Evolutionary conservation across 2,329 filamentous ascomycete genomes (phyloP), one percentile per base, ranked within the genome.

Genomic region (Fusarium sp.): DNA sequence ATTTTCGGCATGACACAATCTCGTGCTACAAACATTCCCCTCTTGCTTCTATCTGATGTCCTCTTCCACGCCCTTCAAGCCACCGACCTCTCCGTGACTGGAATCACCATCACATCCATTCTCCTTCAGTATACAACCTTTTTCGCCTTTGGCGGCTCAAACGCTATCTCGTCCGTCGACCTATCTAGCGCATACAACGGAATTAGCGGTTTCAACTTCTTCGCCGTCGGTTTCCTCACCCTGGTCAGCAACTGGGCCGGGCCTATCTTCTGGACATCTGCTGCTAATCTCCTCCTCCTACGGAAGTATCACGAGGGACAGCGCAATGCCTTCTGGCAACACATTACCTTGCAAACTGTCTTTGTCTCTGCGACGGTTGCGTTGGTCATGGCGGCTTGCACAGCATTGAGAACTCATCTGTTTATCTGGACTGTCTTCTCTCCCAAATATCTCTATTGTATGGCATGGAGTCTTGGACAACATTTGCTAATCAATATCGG

Each of bases 391-490:
- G 88, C 86, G 15, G 94, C 95, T 17, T 99, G 96, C 78, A 94
- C 91, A 46, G 84, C 87, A 10, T 78, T 99, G 75, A 84, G 95
- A 69, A 93, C 92, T 29, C 96, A 99, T 83, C 79, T 99, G 58
- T 99, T 99, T 76, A 94, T 99, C 64, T 99, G 96, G 96, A 98
- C 95, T 1, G 96, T 99, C 13, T 99, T 99, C 78, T 97, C 93
- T 67, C 96, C 96, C 0, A 99, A 98, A 79, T 98, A 94, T 78
- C 80, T 99, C 69, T 99, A 97, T 77, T 92, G 89, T 67, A 91
- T 96, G 84, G 93, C 91, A 15, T 99, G 96, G 96, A 89, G 87
- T 65, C 75, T 95, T 43, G 92, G 88, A 10, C 93, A 94, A 81
- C 95, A 99, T 85, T 76, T 94, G 63, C 76, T 86, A 36, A 82